Base-by-base conservation (phyloP, 495 filamentous ascomycete species). In the Xeromyces bisporus region DNA sequence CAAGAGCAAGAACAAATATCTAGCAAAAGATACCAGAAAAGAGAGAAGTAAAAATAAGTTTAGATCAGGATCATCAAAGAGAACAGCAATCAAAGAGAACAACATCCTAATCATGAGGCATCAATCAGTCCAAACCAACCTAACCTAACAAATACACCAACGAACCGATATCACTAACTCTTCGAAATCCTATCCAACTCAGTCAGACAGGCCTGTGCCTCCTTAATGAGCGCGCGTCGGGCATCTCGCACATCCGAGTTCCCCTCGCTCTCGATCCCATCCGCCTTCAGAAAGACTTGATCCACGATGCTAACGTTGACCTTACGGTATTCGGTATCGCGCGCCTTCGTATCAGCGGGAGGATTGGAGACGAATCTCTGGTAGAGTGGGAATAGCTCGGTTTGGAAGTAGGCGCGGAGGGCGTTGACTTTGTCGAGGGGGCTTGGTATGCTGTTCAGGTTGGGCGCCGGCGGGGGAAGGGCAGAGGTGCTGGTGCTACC, bases 251-350 rank as follows among this genome's bases (percentile, higher is more conserved):
- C 67, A 6, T 67, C 69, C 12, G 52, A 60, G 40, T 87, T 67
- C 4, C 69, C 73, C 12, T 75, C 69, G 2, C 72, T 76, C 33
- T 87, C 81, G 15, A 93, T 75, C 9, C 64, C 75, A 58, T 94
- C 86, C 15, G 87, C 62, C 55, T 91, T 93, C 42, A 97, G 41
- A 35, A 93, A 39, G 5, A 87, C 66, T 47, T 93, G 80, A 30
- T 71, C 66, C 62, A 96, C 56, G 32, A 93, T 77, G 3, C 73
- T 81, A 61, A 94, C 89, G 16, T 68, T 75, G 20, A 94, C 45
- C 48, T 71, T 79, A 51, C 77, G 75, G 37, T 94, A 75, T 39
- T 87, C 78, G 24, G 80, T 77, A 12, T 72, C 71, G 24, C 72
- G 62, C 55, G 76, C 75, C 51, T 79, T 77, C 12, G 50, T 41